Conservation (phyloP, 2,329 filamentous ascomycete genomes). For the Clarireedia monteithiana region DNA sequence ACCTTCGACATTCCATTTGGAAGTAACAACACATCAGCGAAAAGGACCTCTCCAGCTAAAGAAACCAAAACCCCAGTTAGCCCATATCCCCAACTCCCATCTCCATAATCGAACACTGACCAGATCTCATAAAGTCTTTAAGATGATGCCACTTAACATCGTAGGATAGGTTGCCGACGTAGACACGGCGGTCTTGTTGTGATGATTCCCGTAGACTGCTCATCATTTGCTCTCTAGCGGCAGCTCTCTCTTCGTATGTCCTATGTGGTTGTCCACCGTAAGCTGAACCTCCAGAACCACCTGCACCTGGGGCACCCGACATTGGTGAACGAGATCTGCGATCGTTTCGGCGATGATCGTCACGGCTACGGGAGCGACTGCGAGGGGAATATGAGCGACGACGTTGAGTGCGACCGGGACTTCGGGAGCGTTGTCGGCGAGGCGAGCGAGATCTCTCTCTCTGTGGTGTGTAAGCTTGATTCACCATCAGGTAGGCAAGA, state of each 20-base stretch:
- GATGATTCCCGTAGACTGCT: conserved; percentile 86
- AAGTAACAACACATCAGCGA: conserved; percentile 98
- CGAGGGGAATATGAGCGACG: conserved; percentile 74
- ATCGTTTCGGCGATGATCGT: conserved; percentile 67
- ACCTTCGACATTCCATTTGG: conserved; percentile 99
- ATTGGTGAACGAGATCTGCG: conserved; percentile 82
- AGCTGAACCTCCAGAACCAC: conserved; percentile 59
- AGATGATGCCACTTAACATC: conserved; percentile 99
- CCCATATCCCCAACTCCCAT: conserved; percentile 32
- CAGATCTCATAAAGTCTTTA: conserved; percentile 99
- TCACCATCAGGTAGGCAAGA: conserved; percentile 13
- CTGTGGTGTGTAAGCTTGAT: conserved; percentile 41
- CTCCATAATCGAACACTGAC: conserved; percentile 46
- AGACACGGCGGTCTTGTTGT: conserved; percentile 98
- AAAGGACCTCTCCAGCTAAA: conserved; percentile 95
- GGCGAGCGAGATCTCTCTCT: conserved; percentile 82
- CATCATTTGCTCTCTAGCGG: conserved; percentile 93
- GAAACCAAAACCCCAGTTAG: conserved; percentile 23
- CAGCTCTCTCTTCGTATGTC: conserved; percentile 74
- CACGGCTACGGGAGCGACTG: conserved; percentile 70
- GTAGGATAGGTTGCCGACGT: conserved; percentile 97
- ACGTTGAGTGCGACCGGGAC: conserved; percentile 55
- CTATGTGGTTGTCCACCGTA: conserved; percentile 63
- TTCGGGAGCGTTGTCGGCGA: conserved; percentile 54
- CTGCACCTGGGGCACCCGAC: conserved; percentile 57